Evolutionary conservation across 495 filamentous ascomycete species (phyloP), one percentile per base, ranked within the genome.

Genomic region (Corynascus novoguineensis): DNA sequence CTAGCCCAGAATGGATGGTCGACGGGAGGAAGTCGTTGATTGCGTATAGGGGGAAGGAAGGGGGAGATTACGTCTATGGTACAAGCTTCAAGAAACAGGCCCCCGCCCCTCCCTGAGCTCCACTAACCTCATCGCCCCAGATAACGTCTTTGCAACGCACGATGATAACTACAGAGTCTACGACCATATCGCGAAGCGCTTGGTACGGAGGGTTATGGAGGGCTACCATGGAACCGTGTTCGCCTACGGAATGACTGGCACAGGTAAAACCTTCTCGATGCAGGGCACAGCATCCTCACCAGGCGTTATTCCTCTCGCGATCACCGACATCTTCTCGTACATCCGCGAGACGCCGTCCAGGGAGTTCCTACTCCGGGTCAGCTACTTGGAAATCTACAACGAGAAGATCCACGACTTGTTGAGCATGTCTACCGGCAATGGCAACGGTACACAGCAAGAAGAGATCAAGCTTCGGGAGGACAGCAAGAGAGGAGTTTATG

Each of bases 191-290:
- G 93, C 95, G 22, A 97, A 97, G 73, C 87, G 93, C 31, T 77
- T 98, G 31, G 93, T 98, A 25, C 86, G 93, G 60, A 81, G 93
- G 59, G 93, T 98, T 19, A 98, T 98, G 93, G 92, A 98, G 76
- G 93, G 93, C 29, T 98, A 97, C 64, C 92, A 97, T 68, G 93
- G 92, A 53, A 98, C 93, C 1, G 93, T 98, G 15, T 98, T 98
- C 65, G 93, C 93, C 19, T 98, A 98, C 72, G 93, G 93, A 65
- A 97, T 97, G 95, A 98, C 93, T 22, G 93, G 93, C 38, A 98
- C 93, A 3, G 93, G 93, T 41, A 98, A 98, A 71, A 98, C 93
- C 10, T 98, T 97, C 63, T 96, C 92, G 44, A 98, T 98, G 93
- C 93, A 98, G 71, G 93, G 93, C 57, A 98, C 93, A 24, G 91